Conservation (phyloP, 768 basidiomycete species). For the Lactarius trivialis region DNA sequence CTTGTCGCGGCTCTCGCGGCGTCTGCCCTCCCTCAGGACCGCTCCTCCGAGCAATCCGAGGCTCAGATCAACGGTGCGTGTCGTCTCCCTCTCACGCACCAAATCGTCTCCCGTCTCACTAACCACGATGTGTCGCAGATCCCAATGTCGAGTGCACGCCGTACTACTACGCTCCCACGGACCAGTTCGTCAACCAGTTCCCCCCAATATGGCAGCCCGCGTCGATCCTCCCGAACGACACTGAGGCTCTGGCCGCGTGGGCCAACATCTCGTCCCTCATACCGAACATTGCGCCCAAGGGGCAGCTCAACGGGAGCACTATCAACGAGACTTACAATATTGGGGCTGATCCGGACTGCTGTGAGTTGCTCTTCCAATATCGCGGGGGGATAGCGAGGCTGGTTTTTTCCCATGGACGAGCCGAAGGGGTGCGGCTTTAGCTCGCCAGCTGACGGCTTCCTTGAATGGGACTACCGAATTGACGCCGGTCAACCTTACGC, state of each 20-base stretch:
- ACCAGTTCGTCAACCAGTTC: slow-evolving; percentile 1
- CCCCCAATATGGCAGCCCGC: slow-evolving; percentile 20
- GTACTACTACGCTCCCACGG: slow-evolving; percentile 16
- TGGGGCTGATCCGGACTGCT: slow-evolving; percentile 23
- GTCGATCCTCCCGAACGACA: slow-evolving; percentile 14
- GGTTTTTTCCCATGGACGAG: not conserved
- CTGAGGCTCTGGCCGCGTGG: slow-evolving; percentile 34
- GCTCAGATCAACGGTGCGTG: slow-evolving; percentile 8
- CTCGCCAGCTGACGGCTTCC: not conserved
- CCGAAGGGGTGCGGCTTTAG: not conserved
- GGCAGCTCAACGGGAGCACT: slow-evolving; percentile 5
- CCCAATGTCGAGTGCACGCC: slow-evolving; percentile 16
- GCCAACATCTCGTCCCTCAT: slow-evolving; percentile 37
- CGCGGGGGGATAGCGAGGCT: not conserved
- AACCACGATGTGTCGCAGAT: not conserved
- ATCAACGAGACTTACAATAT: slow-evolving; percentile 13
- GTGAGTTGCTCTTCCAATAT: slow-evolving; percentile 17
- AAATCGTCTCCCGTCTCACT: not conserved
- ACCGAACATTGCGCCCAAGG: slow-evolving; percentile 43
- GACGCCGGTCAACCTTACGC: not conserved
- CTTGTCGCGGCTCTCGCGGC: not conserved
- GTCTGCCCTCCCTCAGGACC: slow-evolving; percentile 2
- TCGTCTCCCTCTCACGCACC: not conserved
- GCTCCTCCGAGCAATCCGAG: slow-evolving; percentile 11
- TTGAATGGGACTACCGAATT: not conserved